Evolutionary conservation across 768 basidiomycete genomes (phyloP), one percentile per base, ranked within the genome.

Genomic region (Dictyophora rubrovolvata): DNA sequence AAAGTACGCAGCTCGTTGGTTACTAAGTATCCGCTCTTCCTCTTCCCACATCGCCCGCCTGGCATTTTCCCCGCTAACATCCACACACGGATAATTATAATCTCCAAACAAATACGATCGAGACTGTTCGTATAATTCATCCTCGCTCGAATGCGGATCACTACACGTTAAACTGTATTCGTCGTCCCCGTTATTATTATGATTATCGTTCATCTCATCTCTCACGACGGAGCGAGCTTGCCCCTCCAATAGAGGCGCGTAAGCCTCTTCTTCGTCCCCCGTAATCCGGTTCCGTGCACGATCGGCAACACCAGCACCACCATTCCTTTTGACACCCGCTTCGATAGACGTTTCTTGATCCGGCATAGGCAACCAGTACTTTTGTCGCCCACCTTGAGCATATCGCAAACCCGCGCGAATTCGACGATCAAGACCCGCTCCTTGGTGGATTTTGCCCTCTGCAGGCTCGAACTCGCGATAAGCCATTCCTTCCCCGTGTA

Each of bases 381-480:
- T 99, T 59, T 78, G 77, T 68, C 84, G 82, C 1, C 95, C 96
- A n/a, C 93, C 93, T 56, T 86, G 81, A 51, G 84, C 83, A 67
- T 99, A 99, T 21, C 96, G 80, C 37, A 99, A 75, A 1, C 96
- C 96, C 0, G 96, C 96, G 48, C 86, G 78, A 58, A 98, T 95
- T 1, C 96, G 79, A 37, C 86, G 77, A 55, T 92, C 92, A 35
- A 94, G 77, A 0, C 89, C 94, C 1, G 78, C 78, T 37, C 95
- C 96, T 61, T 92, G 84, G 66, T 99, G 95, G 70, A 98, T 85
- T 61, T 81, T 82, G 1, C 93, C 94, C 68, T 96, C 94, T 46
- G 88, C 90, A 2, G 96, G 95, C 68, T 99, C 96, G 68, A 95
- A 99, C 57, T 89, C 89, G 52, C 93, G 86, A 71, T 99, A 99